Percentiles rank a stretch among this genome's conserved stretches.
Conservation (phyloP, 1,284 basidiomycete species). For the Cryptococcus floricola region DNA sequence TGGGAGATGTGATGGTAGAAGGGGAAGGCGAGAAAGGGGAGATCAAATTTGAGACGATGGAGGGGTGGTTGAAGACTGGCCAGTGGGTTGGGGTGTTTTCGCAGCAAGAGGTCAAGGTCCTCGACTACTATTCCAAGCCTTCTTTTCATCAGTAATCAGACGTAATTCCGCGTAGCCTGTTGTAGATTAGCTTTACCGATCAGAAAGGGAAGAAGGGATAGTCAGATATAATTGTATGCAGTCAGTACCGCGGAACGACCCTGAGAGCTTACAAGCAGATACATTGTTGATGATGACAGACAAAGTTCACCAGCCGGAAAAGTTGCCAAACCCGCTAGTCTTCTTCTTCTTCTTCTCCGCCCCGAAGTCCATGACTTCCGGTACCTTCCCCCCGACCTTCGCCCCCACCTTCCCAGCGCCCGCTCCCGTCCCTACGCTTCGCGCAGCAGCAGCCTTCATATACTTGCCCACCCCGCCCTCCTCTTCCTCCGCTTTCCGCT, state of each 20-base stretch:
- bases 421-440: background rate
- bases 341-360: slow-evolving; percentile 49
- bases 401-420: slow-evolving; percentile 3
- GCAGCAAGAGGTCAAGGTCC: background rate
- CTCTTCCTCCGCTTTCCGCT: slow-evolving; percentile 36
- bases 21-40: background rate
- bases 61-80: background rate
- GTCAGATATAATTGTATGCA: background rate
- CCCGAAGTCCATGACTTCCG: slow-evolving; percentile 33
- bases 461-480: slow-evolving; percentile 50
- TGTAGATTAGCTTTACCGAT: no score
- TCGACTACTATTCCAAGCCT: background rate
- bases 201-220: no score
- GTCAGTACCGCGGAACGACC: background rate
- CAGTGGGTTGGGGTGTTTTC: background rate
- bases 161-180: no score
- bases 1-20: background rate
- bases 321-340: slow-evolving; percentile 51
- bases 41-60: background rate
- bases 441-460: slow-evolving; percentile 22
- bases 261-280: no score
- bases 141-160: no score
- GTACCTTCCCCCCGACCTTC: slow-evolving; percentile 1
- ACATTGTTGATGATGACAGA: background rate
- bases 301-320: slow-evolving; percentile 36